phyloP scores from a whole-genome alignment of 139 green algal species.

The Eudorina sp. region DNA sequence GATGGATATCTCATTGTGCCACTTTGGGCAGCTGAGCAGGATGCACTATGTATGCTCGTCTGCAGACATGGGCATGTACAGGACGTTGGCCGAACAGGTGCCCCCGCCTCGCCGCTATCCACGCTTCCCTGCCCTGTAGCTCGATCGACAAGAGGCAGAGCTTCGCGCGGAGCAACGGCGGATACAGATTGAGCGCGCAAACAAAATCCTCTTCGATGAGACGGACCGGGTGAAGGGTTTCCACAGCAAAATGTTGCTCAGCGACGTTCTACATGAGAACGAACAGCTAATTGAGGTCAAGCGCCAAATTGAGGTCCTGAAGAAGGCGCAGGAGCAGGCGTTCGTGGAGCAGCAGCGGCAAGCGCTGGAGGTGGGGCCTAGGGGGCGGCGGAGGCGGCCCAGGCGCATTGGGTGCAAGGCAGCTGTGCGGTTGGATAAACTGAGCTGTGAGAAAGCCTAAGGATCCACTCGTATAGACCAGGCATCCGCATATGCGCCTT shows the following conservation, averaged over 20 bases:
- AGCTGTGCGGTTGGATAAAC: too few relatives aligned
- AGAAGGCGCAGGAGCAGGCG: conserved; percentile 66
- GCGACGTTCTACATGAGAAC: conserved; percentile 80
- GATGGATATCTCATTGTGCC: too few relatives aligned
- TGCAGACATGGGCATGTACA: too few relatives aligned
- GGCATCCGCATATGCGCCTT: too few relatives aligned
- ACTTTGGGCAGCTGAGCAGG: too few relatives aligned
- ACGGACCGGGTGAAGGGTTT: conserved; percentile 75
- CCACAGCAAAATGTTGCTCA: conserved; percentile 72
- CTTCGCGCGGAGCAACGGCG: conserved; percentile 68
- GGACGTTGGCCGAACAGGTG: too few relatives aligned
- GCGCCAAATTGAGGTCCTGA: conserved; percentile 69
- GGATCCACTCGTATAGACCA: too few relatives aligned
- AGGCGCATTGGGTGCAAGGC: too few relatives aligned
- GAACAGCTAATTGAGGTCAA: conserved; percentile 75
- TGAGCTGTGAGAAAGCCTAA: too few relatives aligned
- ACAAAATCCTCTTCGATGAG: conserved; percentile 86
- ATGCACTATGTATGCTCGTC: too few relatives aligned
- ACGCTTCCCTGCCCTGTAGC: conserved; percentile 57
- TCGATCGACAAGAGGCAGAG: conserved; percentile 70
- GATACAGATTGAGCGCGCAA: conserved; percentile 78
- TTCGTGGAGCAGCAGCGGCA: conserved; percentile 77
- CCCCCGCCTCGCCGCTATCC: too few relatives aligned
- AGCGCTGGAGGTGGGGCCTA: conserved; percentile 66
- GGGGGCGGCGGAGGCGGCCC: not conserved